Evolutionary conservation across 495 filamentous ascomycete genomes (phyloP).

Genomic region (Rhypophila decipiens): DNA sequence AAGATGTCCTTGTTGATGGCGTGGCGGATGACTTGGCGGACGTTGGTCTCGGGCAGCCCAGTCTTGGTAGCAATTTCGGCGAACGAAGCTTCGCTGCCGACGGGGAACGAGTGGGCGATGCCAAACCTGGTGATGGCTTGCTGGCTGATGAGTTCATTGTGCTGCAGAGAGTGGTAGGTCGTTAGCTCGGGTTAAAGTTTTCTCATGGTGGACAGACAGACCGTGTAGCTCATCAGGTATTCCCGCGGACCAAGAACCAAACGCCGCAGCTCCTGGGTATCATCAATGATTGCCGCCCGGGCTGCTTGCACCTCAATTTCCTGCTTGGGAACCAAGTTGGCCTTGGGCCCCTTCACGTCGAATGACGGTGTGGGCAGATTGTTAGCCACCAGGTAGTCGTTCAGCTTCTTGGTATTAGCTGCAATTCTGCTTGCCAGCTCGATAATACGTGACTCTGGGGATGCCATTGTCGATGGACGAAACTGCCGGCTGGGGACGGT

Average conservation of each 20-base stretch:
- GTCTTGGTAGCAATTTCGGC: background rate
- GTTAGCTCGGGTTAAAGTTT: background rate
- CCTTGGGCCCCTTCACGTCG: background rate
- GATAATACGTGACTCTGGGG: background rate
- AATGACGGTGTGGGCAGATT: background rate
- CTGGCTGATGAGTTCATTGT: background rate
- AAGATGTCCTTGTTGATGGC: background rate
- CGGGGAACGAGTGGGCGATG: slow-evolving; percentile 2
- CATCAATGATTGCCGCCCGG: background rate
- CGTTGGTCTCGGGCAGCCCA: background rate
- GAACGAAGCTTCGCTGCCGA: background rate
- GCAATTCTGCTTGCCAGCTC: background rate
- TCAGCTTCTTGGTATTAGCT: background rate
- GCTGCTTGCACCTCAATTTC: background rate
- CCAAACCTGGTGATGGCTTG: background rate
- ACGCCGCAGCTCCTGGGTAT: background rate
- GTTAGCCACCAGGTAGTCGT: background rate
- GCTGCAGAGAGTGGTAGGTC: background rate
- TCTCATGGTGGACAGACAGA: background rate
- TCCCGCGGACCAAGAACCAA: background rate
- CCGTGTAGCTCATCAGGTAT: background rate
- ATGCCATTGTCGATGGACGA: background rate
- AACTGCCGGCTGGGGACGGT: too few relatives aligned
- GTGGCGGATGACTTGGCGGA: background rate
- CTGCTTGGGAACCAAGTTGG: background rate